phyloP scores from a whole-genome alignment of 2,329 filamentous ascomycete genomes.

The Diplodia scrobiculata region DNA sequence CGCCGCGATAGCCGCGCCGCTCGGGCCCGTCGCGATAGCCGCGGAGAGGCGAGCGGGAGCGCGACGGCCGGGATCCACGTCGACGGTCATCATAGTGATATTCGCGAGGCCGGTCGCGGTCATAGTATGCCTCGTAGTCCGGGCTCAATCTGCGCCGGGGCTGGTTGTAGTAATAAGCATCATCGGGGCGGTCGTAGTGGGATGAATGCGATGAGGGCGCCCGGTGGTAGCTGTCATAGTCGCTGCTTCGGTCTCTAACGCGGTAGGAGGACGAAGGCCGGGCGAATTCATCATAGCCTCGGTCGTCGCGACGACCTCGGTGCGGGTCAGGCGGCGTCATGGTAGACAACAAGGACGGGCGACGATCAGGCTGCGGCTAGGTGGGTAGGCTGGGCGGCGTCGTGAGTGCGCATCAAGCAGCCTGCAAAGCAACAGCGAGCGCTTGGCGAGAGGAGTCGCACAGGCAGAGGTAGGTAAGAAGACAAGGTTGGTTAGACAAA shows the following conservation, averaged over 20 bases:
- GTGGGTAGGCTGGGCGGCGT: not conserved
- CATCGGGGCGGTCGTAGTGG: constrained; percentile 11
- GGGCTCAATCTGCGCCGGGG: constrained; percentile 5
- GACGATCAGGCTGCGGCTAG: constrained; percentile 22
- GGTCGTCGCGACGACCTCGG: constrained; percentile 14
- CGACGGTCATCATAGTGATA: constrained; percentile 9
- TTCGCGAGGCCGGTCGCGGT: constrained; percentile 21
- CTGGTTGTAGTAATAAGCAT: constrained; percentile 16
- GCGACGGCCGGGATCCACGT: constrained; percentile 15
- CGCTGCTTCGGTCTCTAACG: constrained; percentile 15
- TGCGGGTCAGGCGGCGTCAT: constrained; percentile 11
- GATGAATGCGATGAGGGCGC: constrained; percentile 19
- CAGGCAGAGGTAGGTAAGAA: not conserved
- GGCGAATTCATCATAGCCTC: constrained; percentile 4
- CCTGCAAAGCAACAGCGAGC: not conserved
- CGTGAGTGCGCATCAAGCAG: not conserved
- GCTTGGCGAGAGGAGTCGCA: not conserved
- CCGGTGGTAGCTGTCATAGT: constrained; percentile 16
- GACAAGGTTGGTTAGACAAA: constrained; percentile 2
- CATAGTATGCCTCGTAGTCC: constrained; percentile 20
- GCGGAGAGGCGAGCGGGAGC: constrained; percentile 27
- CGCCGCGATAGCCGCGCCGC: constrained; percentile 19
- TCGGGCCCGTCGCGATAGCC: constrained; percentile 7
- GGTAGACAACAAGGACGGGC: constrained; percentile 5
- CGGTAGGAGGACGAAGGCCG: constrained; percentile 11